Percentiles rank a stretch among this genome's conserved stretches.
Conservation (phyloP, 2,329 filamentous ascomycete genomes). For the Pseudocercospora vitis region DNA sequence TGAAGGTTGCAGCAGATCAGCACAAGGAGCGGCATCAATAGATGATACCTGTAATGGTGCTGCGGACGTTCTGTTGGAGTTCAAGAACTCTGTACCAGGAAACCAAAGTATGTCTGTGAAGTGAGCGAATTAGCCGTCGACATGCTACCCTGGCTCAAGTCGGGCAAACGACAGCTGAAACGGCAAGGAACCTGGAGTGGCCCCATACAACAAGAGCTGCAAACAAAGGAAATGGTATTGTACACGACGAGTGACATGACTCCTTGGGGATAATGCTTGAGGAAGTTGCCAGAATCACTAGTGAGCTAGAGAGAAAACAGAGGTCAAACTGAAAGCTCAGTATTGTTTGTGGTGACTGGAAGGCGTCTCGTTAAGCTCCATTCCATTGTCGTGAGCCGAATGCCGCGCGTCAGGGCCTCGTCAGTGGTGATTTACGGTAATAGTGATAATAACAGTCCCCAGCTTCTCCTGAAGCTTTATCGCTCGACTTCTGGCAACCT, state of each 20-base stretch:
- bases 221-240: constrained; percentile 1
- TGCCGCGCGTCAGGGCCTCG: not conserved
- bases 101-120: constrained; percentile 2
- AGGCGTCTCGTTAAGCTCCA: not conserved
- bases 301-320: too few relatives aligned
- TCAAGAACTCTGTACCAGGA: constrained; percentile 4
- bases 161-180: constrained; percentile 7
- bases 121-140: constrained; percentile 6
- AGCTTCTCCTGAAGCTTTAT: too few relatives aligned
- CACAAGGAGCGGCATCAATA: not conserved
- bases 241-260: not conserved
- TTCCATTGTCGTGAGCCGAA: not conserved
- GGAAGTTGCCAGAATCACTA: too few relatives aligned
- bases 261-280: too few relatives aligned
- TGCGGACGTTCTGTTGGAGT: constrained; percentile 1
- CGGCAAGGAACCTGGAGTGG: not conserved
- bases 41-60: not conserved
- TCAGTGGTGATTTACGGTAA: not conserved
- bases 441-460: too few relatives aligned
- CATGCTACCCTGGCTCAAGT: not conserved
- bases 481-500: too few relatives aligned
- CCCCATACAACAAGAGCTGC: not conserved
- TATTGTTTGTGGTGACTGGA: not conserved
- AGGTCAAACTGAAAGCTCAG: not conserved
- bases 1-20: not conserved